Conservation (phyloP, 2,329 filamentous ascomycete species). For the Hypoxylon sp. region DNA sequence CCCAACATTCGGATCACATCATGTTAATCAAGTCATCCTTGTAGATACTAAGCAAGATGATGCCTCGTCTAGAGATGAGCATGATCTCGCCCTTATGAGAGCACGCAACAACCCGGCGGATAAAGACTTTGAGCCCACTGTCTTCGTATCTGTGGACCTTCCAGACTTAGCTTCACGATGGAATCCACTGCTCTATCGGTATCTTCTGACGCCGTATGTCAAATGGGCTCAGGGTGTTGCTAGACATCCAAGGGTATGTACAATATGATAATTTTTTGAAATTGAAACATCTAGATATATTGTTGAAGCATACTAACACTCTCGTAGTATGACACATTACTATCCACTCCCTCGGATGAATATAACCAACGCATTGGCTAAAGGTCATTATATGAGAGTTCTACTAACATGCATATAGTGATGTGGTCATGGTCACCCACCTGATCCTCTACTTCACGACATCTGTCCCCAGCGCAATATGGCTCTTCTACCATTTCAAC, state of each 20-base stretch:
- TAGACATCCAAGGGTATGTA: slow-evolving; percentile 38
- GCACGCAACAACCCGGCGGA: slow-evolving; percentile 53
- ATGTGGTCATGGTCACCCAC: slow-evolving; percentile 82
- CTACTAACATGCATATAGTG: slow-evolving; percentile 46
- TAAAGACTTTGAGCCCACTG: slow-evolving; percentile 55
- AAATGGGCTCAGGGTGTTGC: slow-evolving; percentile 41
- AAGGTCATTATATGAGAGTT: background rate
- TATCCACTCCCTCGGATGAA: background rate
- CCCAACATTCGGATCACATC: slow-evolving; percentile 7
- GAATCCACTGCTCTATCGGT: slow-evolving; percentile 39
- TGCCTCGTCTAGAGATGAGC: slow-evolving; percentile 40
- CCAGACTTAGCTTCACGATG: slow-evolving; percentile 47
- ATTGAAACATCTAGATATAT: background rate
- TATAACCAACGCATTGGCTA: too few relatives aligned
- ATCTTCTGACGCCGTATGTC: slow-evolving; percentile 40
- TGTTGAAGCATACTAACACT: slow-evolving; percentile 11
- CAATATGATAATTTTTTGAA: background rate
- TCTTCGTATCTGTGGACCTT: slow-evolving; percentile 55
- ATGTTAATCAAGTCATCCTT: slow-evolving; percentile 23
- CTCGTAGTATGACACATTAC: slow-evolving; percentile 14
- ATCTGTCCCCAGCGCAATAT: slow-evolving; percentile 72
- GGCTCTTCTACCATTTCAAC: slow-evolving; percentile 70
- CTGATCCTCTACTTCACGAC: slow-evolving; percentile 76
- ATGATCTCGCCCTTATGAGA: slow-evolving; percentile 49
- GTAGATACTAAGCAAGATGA: slow-evolving; percentile 19